Evolutionary conservation across 495 filamentous ascomycete genomes (phyloP).

Genomic region (Hypoxylon cercidicola): DNA sequence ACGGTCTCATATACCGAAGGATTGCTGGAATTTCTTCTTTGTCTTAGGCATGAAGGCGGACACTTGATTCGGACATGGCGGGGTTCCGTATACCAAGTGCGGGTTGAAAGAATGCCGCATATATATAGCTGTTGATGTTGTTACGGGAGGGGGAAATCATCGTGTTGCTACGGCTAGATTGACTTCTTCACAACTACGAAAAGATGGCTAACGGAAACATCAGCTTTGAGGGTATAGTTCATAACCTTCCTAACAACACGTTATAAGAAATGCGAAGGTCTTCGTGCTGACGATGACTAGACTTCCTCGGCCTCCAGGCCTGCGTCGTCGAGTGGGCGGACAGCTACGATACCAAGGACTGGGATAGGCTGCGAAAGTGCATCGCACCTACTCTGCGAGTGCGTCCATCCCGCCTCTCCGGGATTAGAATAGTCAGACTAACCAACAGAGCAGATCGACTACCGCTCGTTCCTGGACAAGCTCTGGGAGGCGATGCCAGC

Average conservation of each 20-base stretch:
- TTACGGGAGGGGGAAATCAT: neutral
- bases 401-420: conserved; percentile 27
- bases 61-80: conserved; percentile 22
- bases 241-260: neutral
- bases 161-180: neutral
- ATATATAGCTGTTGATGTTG: conserved; percentile 14
- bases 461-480: conserved; percentile 77
- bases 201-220: conserved; percentile 40
- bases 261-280: neutral
- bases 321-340: conserved; percentile 80
- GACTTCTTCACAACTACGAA: neutral
- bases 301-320: conserved; percentile 63
- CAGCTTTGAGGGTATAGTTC: conserved; percentile 40
- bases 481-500: conserved; percentile 78
- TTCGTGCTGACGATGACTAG: conserved; percentile 43
- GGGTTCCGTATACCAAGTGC: conserved; percentile 20
- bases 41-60: neutral
- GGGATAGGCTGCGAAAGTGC: conserved; percentile 74
- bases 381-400: conserved; percentile 76
- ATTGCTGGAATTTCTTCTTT: conserved; percentile 3
- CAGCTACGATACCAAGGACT: conserved; percentile 86
- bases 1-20: conserved; percentile 11
- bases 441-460: conserved; percentile 65
- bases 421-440: conserved; percentile 1
- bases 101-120: conserved; percentile 1